phyloP scores from a whole-genome alignment of 2,329 filamentous ascomycete species.

The Sclerotinia borealis region DNA sequence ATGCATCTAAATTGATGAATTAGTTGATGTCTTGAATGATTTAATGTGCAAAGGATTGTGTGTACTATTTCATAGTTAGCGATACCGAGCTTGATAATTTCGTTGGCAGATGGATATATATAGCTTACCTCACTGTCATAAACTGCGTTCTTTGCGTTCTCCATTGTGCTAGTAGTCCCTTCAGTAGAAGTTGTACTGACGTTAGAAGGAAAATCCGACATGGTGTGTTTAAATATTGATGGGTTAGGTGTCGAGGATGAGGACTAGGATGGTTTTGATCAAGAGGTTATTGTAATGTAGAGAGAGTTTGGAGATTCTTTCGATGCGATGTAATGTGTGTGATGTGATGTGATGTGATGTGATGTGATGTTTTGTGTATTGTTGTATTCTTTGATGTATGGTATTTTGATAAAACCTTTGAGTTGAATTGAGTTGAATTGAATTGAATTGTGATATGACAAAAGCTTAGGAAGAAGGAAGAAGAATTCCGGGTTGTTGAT shows the following conservation, averaged over 20 bases:
- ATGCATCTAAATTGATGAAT: conserved; percentile 26
- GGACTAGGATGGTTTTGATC: neutral
- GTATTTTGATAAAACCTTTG: neutral
- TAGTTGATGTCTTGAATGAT: conserved; percentile 13
- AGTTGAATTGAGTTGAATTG: neutral
- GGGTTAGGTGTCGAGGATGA: neutral
- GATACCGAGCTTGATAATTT: neutral
- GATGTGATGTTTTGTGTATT: neutral
- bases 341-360: neutral
- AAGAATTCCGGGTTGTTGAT: neutral
- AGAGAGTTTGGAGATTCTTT: neutral
- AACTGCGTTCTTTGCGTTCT: conserved; percentile 11
- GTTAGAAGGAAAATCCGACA: conserved; percentile 12
- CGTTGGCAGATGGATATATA: neutral
- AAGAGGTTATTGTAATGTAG: neutral
- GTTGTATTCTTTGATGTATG: neutral
- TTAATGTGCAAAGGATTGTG: neutral
- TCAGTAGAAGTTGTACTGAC: neutral
- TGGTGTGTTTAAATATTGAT: neutral
- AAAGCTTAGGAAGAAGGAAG: conserved; percentile 1
- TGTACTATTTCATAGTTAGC: conserved; percentile 8
- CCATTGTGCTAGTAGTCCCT: neutral
- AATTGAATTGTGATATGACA: conserved; percentile 2
- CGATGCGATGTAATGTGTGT: neutral
- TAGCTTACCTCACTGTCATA: conserved; percentile 12